Evolutionary conservation across 1,284 basidiomycete genomes (phyloP), one percentile per base, ranked within the genome.

Genomic region (Trichosporon sp.): DNA sequence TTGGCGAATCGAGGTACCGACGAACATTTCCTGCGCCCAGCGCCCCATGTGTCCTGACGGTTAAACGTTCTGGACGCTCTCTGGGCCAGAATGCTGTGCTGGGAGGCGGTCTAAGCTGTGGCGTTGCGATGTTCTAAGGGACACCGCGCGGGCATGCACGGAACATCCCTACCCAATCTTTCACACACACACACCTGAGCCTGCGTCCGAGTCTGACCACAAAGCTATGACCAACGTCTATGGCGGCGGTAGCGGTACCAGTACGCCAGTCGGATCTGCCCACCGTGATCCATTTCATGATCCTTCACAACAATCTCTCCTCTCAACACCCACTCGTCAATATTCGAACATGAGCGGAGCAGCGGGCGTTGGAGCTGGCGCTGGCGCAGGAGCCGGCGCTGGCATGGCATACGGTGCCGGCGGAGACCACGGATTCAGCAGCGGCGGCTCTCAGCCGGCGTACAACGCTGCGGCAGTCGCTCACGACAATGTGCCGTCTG

Each of bases 401-500:
- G 56, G 33, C n/a, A 31, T 19, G 46, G 56, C 32, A 29, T 54
- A 56, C 62, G 33, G 34, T 29, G 56, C 37, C 14, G 54, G 40
- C 36, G 23, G 21, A 25, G 57, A 52, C 46, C 58, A 62, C 56
- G 58, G 31, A 4, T 19, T 61, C 32, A 61, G 27, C 29, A 36
- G 34, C 52, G 36, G 16, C 56, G 56, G 21, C 27, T 33, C 25
- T 13, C 49, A 49, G 16, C 56, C 61, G 23, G 14, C 56, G 19
- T n/a, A 60, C 46, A 60, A 44, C 52, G 44, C 52, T 27, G 25
- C 36, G 25, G 63, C 25, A 54, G 27, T 29, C 23, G 56, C 61
- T 13, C 58, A 54, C 44, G 44, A 57, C 56, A 59, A 56, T 31
- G 54, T 63, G 14, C 60, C 63, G 23, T 49, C 68, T 14, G 63